A percentile compares a stretch with the other conserved stretches of the same genome.
Conservation (phyloP, 805 yeast genomes). For the Yarrowia sp. region DNA sequence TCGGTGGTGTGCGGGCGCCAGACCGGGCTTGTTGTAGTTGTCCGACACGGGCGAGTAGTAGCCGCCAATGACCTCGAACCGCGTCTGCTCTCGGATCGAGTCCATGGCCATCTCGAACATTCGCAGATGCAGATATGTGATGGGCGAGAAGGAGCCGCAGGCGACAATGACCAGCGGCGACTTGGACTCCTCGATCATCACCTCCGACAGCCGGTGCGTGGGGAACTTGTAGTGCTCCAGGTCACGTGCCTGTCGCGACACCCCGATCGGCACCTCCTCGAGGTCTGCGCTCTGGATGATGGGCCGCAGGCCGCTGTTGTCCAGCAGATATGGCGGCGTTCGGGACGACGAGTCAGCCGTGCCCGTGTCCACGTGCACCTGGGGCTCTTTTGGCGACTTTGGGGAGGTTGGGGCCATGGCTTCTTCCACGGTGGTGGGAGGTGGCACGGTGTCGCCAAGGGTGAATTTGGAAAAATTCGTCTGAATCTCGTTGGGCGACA, state of each 20-base stretch:
- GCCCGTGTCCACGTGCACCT: conserved; percentile 6
- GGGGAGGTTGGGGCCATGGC: conserved; percentile 16
- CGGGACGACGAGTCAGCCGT: conserved; percentile 29
- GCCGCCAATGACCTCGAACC: conserved; percentile 96
- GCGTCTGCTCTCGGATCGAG: conserved; percentile 85
- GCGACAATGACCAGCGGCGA: conserved; percentile 93
- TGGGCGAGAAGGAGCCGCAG: conserved; percentile 96
- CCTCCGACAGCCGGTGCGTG: conserved; percentile 77
- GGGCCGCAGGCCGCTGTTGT: conserved; percentile 39
- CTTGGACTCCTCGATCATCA: conserved; percentile 74
- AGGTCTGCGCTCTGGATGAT: conserved; percentile 79
- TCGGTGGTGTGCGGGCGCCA: conserved; percentile 86
- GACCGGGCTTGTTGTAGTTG: conserved; percentile 89
- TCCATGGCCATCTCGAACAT: conserved; percentile 99
- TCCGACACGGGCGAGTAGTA: conserved; percentile 92
- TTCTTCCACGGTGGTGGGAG: conserved; percentile 13
- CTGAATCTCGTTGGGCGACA: conserved; percentile 14
- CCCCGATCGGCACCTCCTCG: conserved; percentile 96
- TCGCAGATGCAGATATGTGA: conserved; percentile 90
- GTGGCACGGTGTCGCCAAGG: not conserved
- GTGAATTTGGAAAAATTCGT: conserved; percentile 5
- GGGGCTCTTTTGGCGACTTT: conserved; percentile 20
- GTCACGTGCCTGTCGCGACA: conserved; percentile 81
- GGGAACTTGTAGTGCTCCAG: conserved; percentile 81
- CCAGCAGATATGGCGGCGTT: conserved; percentile 33